phyloP scores from a whole-genome alignment of 1,284 basidiomycete genomes.

The Microbotryum violaceum region DNA sequence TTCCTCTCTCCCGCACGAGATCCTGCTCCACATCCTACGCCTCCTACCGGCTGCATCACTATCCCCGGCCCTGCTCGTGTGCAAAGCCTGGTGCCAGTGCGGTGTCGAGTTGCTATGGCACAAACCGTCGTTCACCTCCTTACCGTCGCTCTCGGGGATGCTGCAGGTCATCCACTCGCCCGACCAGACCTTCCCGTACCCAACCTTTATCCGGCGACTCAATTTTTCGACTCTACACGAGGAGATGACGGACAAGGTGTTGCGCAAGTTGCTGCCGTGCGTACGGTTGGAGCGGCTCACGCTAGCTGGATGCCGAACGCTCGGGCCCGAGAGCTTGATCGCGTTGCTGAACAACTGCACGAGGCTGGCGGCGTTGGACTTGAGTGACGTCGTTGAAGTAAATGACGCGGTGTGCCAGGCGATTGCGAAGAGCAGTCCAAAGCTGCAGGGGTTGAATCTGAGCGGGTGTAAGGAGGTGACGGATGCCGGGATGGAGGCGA shows the following conservation, averaged over 20 bases:
- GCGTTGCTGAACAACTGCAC: slow-evolving; percentile 56
- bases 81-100: slow-evolving; percentile 88
- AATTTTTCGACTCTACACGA: slow-evolving; percentile 72
- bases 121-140: slow-evolving; percentile 67
- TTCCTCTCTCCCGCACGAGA: slow-evolving; percentile 66
- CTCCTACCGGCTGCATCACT: slow-evolving; percentile 66
- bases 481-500: slow-evolving; percentile 64
- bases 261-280: slow-evolving; percentile 67
- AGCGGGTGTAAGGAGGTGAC: slow-evolving; percentile 75
- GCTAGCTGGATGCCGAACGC: slow-evolving; percentile 68
- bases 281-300: slow-evolving; percentile 83
- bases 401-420: slow-evolving; percentile 63
- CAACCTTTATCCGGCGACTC: slow-evolving; percentile 78
- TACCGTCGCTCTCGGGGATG: slow-evolving; percentile 68
- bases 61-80: slow-evolving; percentile 69
- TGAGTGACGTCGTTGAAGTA: slow-evolving; percentile 64
- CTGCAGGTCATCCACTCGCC: slow-evolving; percentile 53
- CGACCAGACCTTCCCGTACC: slow-evolving; percentile 75
- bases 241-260: slow-evolving; percentile 68
- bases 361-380: slow-evolving; percentile 79
- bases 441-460: slow-evolving; percentile 87
- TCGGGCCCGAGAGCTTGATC: slow-evolving; percentile 62
- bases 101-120: slow-evolving; percentile 94
- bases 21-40: slow-evolving; percentile 86
- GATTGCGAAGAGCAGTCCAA: slow-evolving; percentile 62